Evolutionary conservation across 257 asterid species (phyloP).

Genomic region (Solanum rostratum): DNA sequence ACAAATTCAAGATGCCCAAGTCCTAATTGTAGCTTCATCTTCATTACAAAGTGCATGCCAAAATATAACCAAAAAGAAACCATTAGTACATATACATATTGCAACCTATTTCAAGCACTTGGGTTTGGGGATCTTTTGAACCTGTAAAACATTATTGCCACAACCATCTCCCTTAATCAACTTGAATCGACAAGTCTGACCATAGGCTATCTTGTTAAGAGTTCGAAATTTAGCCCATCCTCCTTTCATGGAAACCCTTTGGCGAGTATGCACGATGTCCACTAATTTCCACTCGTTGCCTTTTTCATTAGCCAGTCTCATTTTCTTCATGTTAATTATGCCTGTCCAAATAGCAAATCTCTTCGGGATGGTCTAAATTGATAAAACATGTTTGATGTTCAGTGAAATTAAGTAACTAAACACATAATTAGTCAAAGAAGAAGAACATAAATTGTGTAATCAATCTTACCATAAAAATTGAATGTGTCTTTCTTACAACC

Average conservation of each 20-base stretch:
- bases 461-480: not conserved
- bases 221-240: not conserved
- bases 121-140: not conserved
- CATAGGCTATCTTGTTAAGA: not conserved
- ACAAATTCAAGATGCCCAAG: not conserved
- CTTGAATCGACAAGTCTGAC: not conserved
- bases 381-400: not conserved
- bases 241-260: not conserved
- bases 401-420: not conserved
- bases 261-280: not conserved
- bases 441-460: not conserved
- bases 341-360: not conserved
- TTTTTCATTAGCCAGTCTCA: not conserved
- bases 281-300: not conserved
- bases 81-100: not conserved
- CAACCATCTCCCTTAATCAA: not conserved
- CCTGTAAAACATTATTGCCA: not conserved
- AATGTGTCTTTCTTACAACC: not conserved
- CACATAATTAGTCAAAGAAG: not conserved
- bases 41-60: not conserved
- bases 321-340: not conserved
- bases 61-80: not conserved
- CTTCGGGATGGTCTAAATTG: not conserved
- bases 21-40: not conserved
- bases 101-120: not conserved